Conservation (phyloP, 2,329 filamentous ascomycete genomes). For the Botrytis fabae region DNA sequence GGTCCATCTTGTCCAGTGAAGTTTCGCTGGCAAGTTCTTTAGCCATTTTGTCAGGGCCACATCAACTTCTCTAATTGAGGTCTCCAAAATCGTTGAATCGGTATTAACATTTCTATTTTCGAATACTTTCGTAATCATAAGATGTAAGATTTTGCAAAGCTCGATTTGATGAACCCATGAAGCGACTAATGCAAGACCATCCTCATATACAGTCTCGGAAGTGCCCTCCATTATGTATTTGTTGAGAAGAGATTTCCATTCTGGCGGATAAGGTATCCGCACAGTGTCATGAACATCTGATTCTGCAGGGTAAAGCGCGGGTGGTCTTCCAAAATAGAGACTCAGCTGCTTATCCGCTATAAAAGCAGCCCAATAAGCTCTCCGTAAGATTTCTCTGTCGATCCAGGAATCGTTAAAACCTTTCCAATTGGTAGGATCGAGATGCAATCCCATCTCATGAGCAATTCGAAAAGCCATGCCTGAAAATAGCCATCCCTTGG, state of each 20-base stretch:
- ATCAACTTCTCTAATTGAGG: conserved; percentile 49
- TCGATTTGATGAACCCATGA: conserved; percentile 51
- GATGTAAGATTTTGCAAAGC: conserved; percentile 51
- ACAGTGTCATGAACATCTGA: conserved; percentile 52
- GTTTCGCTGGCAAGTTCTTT: conserved; percentile 47
- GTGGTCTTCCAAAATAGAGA: conserved; percentile 52
- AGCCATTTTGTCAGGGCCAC: conserved; percentile 50
- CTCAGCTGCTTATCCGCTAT: conserved; percentile 53
- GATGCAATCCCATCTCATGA: conserved; percentile 54
- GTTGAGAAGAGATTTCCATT: conserved; percentile 50
- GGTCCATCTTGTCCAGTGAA: conserved; percentile 55
- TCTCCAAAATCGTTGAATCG: conserved; percentile 46
- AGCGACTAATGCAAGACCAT: conserved; percentile 47
- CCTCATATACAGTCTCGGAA: conserved; percentile 49
- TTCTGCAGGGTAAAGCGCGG: conserved; percentile 51
- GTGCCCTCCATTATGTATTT: conserved; percentile 49
- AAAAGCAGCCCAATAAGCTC: conserved; percentile 54
- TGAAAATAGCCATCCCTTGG: conserved; percentile 54
- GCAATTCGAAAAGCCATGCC: conserved; percentile 54
- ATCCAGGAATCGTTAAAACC: conserved; percentile 43
- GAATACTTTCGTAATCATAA: conserved; percentile 52
- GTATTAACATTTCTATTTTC: conserved; percentile 49
- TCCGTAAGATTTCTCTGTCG: conserved; percentile 50
- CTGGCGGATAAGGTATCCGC: conserved; percentile 50
- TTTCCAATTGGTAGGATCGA: conserved; percentile 53